Percentiles rank a stretch among this genome's conserved stretches.
Conservation (phyloP, 2,329 filamentous ascomycete genomes). For the Cladophialophora yegresii region DNA sequence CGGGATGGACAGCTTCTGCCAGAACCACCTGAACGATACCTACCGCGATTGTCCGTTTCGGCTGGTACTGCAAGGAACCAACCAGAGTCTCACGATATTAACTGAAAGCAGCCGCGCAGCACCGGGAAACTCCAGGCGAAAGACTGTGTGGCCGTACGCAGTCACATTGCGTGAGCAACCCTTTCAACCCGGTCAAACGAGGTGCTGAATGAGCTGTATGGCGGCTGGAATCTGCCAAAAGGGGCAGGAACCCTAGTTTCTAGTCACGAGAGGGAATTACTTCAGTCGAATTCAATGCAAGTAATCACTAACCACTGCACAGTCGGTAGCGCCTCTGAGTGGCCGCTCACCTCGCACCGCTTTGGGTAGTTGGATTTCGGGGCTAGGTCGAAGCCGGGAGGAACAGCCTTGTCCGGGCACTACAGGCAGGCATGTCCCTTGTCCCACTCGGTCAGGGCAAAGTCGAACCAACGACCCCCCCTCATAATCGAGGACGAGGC, state of each 20-base stretch:
- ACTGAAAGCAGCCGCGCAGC: no score
- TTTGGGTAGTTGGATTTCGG: constrained; percentile 13
- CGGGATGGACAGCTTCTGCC: neutral
- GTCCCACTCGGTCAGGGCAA: constrained; percentile 2
- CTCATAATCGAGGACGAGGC: neutral
- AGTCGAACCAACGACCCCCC: neutral
- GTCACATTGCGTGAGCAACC: neutral
- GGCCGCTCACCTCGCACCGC: neutral
- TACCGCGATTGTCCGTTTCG: neutral
- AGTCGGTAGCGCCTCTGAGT: neutral
- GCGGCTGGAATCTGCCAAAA: neutral
- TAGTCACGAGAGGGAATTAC: neutral
- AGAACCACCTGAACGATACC: neutral
- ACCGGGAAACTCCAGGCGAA: neutral
- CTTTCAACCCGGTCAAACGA: neutral
- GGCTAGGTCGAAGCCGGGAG: neutral
- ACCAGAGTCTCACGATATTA: no score
- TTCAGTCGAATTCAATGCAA: neutral
- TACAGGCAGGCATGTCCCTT: neutral
- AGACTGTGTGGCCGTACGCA: neutral
- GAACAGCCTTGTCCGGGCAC: neutral
- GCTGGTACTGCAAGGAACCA: no score
- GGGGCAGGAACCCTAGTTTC: neutral
- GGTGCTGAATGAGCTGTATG: neutral
- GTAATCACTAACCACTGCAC: neutral